phyloP scores from a whole-genome alignment of 305 asterid genomes.

The Fraxinus floribunda region DNA sequence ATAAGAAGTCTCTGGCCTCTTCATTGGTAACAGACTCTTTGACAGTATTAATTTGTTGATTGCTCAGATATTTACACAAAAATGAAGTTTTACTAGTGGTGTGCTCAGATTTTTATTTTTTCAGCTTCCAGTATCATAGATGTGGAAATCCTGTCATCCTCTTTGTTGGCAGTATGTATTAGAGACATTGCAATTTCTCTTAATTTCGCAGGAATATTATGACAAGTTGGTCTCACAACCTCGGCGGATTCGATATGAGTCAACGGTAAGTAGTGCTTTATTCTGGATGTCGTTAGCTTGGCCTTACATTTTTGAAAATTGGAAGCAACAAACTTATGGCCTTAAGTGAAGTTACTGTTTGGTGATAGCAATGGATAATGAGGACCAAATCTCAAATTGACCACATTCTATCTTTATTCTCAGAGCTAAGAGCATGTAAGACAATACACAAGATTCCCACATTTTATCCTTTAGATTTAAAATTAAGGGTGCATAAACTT shows the following conservation, averaged over 20 bases:
- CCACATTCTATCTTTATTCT: slow-evolving; percentile 1
- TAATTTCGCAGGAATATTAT: slow-evolving; percentile 65
- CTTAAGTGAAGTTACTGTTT: not conserved
- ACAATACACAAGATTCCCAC: not conserved
- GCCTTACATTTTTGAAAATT: not conserved
- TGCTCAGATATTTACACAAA: slow-evolving; percentile 10
- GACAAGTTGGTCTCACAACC: slow-evolving; percentile 73
- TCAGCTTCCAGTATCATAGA: slow-evolving; percentile 6
- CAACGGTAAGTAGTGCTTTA: slow-evolving; percentile 63
- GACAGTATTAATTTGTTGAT: slow-evolving; percentile 22
- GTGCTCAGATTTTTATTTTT: not conserved
- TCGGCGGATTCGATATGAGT: slow-evolving; percentile 75
- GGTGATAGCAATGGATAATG: not conserved
- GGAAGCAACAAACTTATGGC: not conserved
- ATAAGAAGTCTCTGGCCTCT: slow-evolving; percentile 88
- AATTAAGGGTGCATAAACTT: not conserved
- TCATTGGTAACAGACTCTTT: slow-evolving; percentile 49
- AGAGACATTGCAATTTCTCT: slow-evolving; percentile 15
- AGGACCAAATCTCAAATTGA: slow-evolving; percentile 11
- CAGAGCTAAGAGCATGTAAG: not conserved
- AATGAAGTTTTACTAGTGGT: not conserved
- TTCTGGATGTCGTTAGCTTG: slow-evolving; percentile 23
- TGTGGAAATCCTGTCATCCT: slow-evolving; percentile 6
- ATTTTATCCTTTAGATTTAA: slow-evolving; percentile 6
- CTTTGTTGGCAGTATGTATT: slow-evolving; percentile 13